These are phyloP conservation scores for Botrytis elliptica DNA, from an alignment of 2,329 filamentous ascomycete genomes.

Conservation along the genomic window DNA sequence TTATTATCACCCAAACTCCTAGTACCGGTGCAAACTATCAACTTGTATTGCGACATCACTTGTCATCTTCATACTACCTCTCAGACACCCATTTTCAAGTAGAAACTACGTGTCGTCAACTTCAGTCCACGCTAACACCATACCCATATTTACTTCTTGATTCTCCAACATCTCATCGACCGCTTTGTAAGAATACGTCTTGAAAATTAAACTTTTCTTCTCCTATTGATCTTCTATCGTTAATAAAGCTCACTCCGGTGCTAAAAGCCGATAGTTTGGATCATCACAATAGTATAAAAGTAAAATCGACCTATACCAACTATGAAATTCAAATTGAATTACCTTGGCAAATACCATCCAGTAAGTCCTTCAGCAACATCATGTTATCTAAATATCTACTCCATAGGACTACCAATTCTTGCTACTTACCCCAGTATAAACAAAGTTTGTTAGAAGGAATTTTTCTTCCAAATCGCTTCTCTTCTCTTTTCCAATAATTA, in stretches of 20 bases:
- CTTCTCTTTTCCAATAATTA: too few relatives aligned
- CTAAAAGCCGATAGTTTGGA: background rate
- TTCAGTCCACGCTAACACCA: background rate
- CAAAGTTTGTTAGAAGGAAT: too few relatives aligned
- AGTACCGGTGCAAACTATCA: background rate
- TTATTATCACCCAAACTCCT: background rate
- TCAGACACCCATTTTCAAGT: background rate
- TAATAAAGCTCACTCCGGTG: background rate
- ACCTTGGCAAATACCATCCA: too few relatives aligned
- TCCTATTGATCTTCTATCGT: fast-evolving
- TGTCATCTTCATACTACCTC: background rate
- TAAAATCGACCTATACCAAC: background rate
- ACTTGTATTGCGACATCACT: background rate
- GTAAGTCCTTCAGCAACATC: background rate
- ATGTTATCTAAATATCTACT: fast-evolving
- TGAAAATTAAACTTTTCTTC: too few relatives aligned
- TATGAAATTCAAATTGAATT: background rate
- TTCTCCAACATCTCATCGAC: background rate
- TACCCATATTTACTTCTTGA: background rate
- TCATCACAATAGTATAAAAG: background rate
- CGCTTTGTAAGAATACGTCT: background rate
- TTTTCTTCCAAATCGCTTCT: too few relatives aligned
- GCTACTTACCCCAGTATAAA: too few relatives aligned
- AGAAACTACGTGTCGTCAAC: background rate
- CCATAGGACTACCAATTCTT: background rate